Percentiles rank a stretch among this genome's conserved stretches.
These are phyloP conservation scores for Russula virescens DNA, from an alignment of 768 basidiomycete species.

Conservation along the genomic window DNA sequence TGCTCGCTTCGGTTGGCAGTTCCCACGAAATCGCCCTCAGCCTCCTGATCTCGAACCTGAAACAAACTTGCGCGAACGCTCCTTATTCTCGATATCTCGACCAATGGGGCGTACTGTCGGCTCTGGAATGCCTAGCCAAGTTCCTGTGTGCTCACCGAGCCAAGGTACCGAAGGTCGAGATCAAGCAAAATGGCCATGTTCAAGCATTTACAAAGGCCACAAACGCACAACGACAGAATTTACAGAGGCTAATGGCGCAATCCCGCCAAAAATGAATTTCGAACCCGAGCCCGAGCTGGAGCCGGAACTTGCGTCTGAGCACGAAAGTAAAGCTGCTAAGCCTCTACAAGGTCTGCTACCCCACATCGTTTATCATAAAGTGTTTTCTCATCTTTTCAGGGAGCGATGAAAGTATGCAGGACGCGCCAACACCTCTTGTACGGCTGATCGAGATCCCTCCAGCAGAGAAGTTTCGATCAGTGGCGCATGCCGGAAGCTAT, in stretches of 20 bases:
- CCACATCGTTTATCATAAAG: constrained; percentile 18
- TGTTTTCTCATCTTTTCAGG: constrained; percentile 27
- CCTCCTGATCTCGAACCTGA: constrained; percentile 41
- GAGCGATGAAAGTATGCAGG: constrained; percentile 34
- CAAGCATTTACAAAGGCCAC: constrained; percentile 27
- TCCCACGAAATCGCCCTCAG: too few relatives aligned
- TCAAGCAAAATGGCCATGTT: constrained; percentile 14
- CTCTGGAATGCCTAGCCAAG: constrained; percentile 39
- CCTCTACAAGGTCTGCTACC: constrained; percentile 20
- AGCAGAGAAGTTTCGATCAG: too few relatives aligned
- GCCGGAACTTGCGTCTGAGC: background rate
- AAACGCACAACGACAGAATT: constrained; percentile 30
- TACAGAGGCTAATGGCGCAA: too few relatives aligned
- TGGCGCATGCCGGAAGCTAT: too few relatives aligned
- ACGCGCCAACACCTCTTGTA: constrained; percentile 9
- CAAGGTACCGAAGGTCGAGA: constrained; percentile 30
- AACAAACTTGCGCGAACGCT: constrained; percentile 27
- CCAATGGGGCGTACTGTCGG: too few relatives aligned
- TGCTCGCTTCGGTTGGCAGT: too few relatives aligned
- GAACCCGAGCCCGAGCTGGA: constrained; percentile 11
- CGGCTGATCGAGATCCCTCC: too few relatives aligned
- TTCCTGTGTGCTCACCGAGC: constrained; percentile 41
- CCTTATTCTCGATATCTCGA: constrained; percentile 23
- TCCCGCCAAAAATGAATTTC: too few relatives aligned
- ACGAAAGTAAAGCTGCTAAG: background rate